phyloP scores from a whole-genome alignment of 208 protist genomes.

The Wallacemonas collosoma region DNA sequence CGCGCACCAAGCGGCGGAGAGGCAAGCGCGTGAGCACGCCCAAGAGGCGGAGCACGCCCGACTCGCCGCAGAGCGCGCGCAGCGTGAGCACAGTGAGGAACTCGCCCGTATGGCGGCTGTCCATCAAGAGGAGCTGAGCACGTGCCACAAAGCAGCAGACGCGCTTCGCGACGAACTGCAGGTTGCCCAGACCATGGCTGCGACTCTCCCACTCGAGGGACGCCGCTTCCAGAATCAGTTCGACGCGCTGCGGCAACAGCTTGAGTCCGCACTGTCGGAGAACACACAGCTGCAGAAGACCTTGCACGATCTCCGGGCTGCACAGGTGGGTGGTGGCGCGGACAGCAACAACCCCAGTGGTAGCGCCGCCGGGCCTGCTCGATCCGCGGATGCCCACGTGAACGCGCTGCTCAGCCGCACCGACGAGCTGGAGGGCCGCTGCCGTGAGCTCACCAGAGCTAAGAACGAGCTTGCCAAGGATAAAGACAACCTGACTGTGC shows the following conservation, averaged over 20 bases:
- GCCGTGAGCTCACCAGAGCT: slow-evolving; percentile 30
- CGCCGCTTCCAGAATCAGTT: slow-evolving; percentile 47
- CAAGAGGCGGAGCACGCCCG: slow-evolving; percentile 24
- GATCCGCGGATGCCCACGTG: slow-evolving; percentile 39
- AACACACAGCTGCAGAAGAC: slow-evolving; percentile 35
- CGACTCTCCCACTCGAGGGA: slow-evolving; percentile 42
- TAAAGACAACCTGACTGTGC: slow-evolving; percentile 47
- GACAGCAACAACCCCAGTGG: background rate
- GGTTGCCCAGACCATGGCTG: slow-evolving; percentile 52
- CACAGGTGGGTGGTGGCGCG: slow-evolving; percentile 16
- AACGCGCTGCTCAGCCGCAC: slow-evolving; percentile 39
- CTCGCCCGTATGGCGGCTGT: slow-evolving; percentile 9
- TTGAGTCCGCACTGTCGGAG: slow-evolving; percentile 37
- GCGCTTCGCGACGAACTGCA: slow-evolving; percentile 36
- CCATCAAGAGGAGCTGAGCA: slow-evolving; percentile 28
- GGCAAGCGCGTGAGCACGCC: slow-evolving; percentile 32
- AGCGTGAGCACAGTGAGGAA: slow-evolving; percentile 26
- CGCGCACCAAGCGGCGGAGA: slow-evolving; percentile 26
- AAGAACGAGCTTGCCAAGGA: slow-evolving; percentile 41
- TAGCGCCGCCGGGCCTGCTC: background rate
- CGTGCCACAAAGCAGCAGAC: slow-evolving; percentile 4
- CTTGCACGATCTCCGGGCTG: slow-evolving; percentile 20
- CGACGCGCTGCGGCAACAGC: slow-evolving; percentile 41
- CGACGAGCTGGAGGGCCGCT: slow-evolving; percentile 38
- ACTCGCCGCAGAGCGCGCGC: slow-evolving; percentile 26